Base-by-base conservation (phyloP, 2,329 filamentous ascomycete species). In the Colletotrichum sidae region DNA sequence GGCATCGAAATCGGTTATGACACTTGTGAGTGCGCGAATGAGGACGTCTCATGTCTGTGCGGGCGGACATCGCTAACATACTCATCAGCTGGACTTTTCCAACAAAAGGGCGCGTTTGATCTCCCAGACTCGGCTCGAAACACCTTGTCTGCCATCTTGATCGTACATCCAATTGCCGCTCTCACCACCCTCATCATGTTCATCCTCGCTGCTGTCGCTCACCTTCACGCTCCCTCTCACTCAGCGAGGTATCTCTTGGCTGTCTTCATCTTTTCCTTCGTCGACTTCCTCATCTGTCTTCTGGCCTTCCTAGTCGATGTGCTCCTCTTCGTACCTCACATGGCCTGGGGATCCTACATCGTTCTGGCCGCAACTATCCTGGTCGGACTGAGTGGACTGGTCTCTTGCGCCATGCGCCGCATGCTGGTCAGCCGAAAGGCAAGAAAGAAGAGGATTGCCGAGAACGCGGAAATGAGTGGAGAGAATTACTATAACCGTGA, bases 391-490 rank as follows among this genome's bases (percentile, higher is more conserved):
- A 92, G 92, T 74, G 91, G 90, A 46, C 86, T 99, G 62, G 89
- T 97, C 41, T 94, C 94, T 8, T 99, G 94, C 76, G 94, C 93
- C 25, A 98, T 98, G 94, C 91, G 96, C 69, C 89, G 95, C 66
- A 96, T 94, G 2, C 83, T 98, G 62, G 92, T 97, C 67, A 92
- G 92, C 77, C 88, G 95, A 72, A 97, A 97, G 81, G 92, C 94
- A n/a, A 88, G 94, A 68, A 94, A 96, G 84, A 93, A 90, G 82
- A 88, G 93, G 50, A 96, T 98, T 74, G 93, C 90, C 2, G 92
- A 96, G 77, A 97, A 98, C 75, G 93, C 94, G 8, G 94, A 98
- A 76, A 98, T 98, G 94, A 98, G 92, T 75, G 95, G 95, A 35
- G 90, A 96, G 72, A 96, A 94, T 74, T 97, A 91, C 76, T 97